Conservation (phyloP, 352 stramenopile species). For the Pythium pectinolyticum region DNA sequence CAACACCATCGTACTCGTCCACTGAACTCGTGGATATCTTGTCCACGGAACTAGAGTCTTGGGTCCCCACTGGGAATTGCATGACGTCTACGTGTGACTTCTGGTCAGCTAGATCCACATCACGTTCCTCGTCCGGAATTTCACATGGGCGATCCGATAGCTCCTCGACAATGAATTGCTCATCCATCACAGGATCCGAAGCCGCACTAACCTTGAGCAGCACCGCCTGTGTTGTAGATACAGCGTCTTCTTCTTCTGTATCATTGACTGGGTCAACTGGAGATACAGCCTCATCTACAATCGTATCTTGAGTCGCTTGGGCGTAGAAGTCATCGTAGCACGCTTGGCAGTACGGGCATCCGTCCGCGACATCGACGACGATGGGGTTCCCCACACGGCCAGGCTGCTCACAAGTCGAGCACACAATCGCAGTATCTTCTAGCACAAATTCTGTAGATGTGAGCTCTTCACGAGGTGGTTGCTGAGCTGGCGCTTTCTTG, state of each 20-base stretch:
- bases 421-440: constrained; percentile 10
- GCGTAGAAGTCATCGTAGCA: constrained; percentile 78
- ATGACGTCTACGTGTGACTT: too few species aligned
- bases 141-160: too few species aligned
- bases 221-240: not conserved
- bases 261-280: not conserved
- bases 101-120: too few species aligned
- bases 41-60: too few species aligned
- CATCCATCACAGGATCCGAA: too few species aligned
- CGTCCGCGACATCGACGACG: constrained; percentile 62
- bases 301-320: not conserved
- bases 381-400: constrained; percentile 25
- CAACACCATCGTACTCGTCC: too few species aligned
- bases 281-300: not conserved
- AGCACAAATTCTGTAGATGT: not conserved
- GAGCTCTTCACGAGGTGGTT: not conserved
- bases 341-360: constrained; percentile 59
- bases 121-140: too few species aligned
- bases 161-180: too few species aligned
- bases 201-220: too few species aligned
- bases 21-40: too few species aligned
- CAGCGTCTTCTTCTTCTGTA: not conserved
- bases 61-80: too few species aligned
- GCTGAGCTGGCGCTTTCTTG: not conserved
- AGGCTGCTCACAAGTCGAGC: constrained; percentile 49